Conservation (phyloP, 2,329 filamentous ascomycete species). For the Domatiomyces globalis region DNA sequence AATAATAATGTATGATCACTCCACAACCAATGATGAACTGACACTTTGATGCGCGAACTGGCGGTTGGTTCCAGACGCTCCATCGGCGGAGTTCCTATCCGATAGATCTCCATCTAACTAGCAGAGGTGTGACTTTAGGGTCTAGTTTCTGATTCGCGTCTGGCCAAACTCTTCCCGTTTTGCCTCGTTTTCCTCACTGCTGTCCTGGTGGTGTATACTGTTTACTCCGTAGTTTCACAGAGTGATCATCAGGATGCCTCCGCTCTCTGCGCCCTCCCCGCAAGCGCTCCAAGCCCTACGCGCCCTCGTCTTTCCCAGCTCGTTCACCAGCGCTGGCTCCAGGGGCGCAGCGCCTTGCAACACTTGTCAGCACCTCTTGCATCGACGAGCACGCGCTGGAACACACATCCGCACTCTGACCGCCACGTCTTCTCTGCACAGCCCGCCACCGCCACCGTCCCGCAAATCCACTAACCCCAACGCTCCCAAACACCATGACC, state of each 20-base stretch:
- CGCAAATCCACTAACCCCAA: slow-evolving; percentile 12
- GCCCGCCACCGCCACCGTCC: slow-evolving; percentile 12
- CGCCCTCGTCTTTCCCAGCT: slow-evolving; percentile 8
- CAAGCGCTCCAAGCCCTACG: slow-evolving; percentile 31
- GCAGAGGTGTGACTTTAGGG: too few relatives aligned
- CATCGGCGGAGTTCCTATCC: neutral
- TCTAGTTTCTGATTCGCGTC: too few relatives aligned
- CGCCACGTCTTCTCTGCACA: slow-evolving; percentile 13
- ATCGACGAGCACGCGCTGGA: neutral
- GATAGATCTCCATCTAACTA: neutral
- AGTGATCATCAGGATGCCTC: slow-evolving; percentile 5
- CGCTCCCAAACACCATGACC: slow-evolving; percentile 34
- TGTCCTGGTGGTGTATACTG: too few relatives aligned
- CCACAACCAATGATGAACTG: too few relatives aligned
- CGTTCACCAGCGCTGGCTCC: slow-evolving; percentile 3
- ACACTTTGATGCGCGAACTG: too few relatives aligned
- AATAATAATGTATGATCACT: too few relatives aligned
- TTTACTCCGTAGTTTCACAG: too few relatives aligned
- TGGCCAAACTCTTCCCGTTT: too few relatives aligned
- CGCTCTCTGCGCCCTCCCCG: slow-evolving; percentile 22
- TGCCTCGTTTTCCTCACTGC: too few relatives aligned
- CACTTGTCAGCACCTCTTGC: neutral
- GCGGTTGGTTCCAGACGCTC: too few relatives aligned
- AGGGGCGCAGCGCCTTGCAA: slow-evolving; percentile 19
- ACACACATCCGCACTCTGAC: neutral